Conservation (phyloP, 352 stramenopile species). For the Proteromonas lacertae region DNA sequence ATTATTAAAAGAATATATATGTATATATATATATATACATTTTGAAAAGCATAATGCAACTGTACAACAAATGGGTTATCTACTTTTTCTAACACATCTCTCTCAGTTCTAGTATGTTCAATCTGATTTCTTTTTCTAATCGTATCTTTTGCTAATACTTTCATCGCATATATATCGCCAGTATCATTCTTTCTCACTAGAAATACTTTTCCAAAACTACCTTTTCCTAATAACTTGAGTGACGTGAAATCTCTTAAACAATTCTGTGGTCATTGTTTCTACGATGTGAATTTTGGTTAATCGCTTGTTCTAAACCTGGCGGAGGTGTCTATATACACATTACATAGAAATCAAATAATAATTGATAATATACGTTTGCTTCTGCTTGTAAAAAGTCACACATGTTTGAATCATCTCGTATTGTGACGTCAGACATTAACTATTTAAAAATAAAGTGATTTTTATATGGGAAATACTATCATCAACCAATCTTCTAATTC, state of each 20-base stretch:
- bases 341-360: too few species aligned
- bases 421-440: too few species aligned
- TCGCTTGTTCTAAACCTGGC: too few species aligned
- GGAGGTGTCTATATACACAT: too few species aligned
- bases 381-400: too few species aligned
- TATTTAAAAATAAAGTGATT: too few species aligned
- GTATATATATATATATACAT: not conserved
- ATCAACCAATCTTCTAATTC: too few species aligned
- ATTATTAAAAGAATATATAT: not conserved
- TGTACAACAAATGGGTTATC: constrained; percentile 52
- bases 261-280: too few species aligned
- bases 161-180: constrained; percentile 78
- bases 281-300: too few species aligned
- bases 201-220: constrained; percentile 69
- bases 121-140: constrained; percentile 95
- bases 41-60: constrained; percentile 48
- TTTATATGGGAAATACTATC: too few species aligned
- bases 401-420: too few species aligned
- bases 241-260: constrained; percentile 80
- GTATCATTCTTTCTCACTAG: constrained; percentile 64
- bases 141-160: constrained; percentile 90
- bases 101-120: constrained; percentile 89
- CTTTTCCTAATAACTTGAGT: constrained; percentile 69
- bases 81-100: constrained; percentile 75
- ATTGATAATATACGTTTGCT: too few species aligned